Base-by-base conservation (phyloP, 495 filamentous ascomycete genomes). In the Neurospora sp. region DNA sequence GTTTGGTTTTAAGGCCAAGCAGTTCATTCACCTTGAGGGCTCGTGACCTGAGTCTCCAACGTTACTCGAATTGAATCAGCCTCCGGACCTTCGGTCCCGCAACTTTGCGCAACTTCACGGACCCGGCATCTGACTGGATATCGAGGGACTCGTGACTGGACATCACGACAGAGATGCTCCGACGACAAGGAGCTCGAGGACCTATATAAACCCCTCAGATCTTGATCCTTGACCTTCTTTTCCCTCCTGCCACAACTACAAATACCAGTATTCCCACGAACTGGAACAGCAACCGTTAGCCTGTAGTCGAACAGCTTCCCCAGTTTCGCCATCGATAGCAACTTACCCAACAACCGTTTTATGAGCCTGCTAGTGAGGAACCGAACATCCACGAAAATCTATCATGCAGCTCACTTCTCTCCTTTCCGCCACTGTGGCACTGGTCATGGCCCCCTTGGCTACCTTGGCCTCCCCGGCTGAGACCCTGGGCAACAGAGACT, bases 401-500 rank as follows among this genome's bases (percentile, higher is more conserved):
- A 35, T 4, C 14, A 65, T 65, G 53, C 53, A 65, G 53, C 27
- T 65, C 53, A 37, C 53, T 31, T 4, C 53, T 65, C 27, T 65
- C 53, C 1, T 35, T 65, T 35, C 53, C 53, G 53, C 14, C 53
- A 65, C 35, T 65, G 53, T 7, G 53, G 53, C 53, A 5, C 27
- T 65, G 27, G 27, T 14, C 7, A 65, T 5, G 14, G 27, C 5
- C 53, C 53, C 53, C 53, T 7, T 65, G 3, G 12, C 27, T 0
- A 18, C 3, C 31, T 35, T 65, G 53, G 41, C 74, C 40, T 18
- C 69, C 41, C 71, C 69, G 8, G 48, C 27, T 8, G 9, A 39
- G 10, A 48, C 69, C 41, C 41, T 75, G 18, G 74, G 74, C 20
- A 73, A 73, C 59, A 70, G 46, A 20, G 68, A 83, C 65, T 83